These are phyloP conservation scores for Phlyctochytrium arcticum DNA, from an alignment of 192 early-diverging fungal genomes.

Conservation along the genomic window DNA sequence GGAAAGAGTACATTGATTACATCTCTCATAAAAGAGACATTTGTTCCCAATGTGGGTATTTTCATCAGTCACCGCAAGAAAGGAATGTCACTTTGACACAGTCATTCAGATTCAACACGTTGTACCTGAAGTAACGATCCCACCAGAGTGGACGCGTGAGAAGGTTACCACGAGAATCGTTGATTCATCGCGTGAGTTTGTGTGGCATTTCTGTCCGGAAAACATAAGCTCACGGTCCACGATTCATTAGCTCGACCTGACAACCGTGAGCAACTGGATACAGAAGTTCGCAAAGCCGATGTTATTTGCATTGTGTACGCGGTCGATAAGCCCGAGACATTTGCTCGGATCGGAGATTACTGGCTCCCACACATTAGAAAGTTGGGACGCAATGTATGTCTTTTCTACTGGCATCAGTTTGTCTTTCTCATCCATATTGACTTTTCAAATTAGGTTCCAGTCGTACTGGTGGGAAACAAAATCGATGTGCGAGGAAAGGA, in stretches of 20 bases:
- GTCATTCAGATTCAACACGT: slow-evolving; percentile 82
- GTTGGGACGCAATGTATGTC: slow-evolving; percentile 87
- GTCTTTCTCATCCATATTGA: too few species aligned
- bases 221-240: background rate
- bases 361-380: slow-evolving; percentile 94
- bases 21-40: slow-evolving; percentile 94
- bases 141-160: slow-evolving; percentile 94
- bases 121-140: slow-evolving; percentile 99
- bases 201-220: background rate
- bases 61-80: background rate
- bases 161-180: slow-evolving; percentile 97
- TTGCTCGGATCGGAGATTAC: slow-evolving; percentile 76
- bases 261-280: slow-evolving; percentile 82
- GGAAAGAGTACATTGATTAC: slow-evolving; percentile 98
- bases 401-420: too few species aligned
- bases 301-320: slow-evolving; percentile 98
- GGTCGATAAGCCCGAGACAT: slow-evolving; percentile 78
- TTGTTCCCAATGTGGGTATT: slow-evolving; percentile 78
- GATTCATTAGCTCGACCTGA: slow-evolving; percentile 70
- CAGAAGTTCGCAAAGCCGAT: slow-evolving; percentile 94
- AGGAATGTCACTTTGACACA: background rate
- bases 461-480: slow-evolving; percentile 92
- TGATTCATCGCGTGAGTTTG: slow-evolving; percentile 81
- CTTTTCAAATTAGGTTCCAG: slow-evolving; percentile 87
- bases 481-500: slow-evolving; percentile 85